A percentile compares a stretch with the other conserved stretches of the same genome.
These are phyloP conservation scores for Darksidea phi DNA, from an alignment of 495 filamentous ascomycete genomes.

Conservation along the genomic window DNA sequence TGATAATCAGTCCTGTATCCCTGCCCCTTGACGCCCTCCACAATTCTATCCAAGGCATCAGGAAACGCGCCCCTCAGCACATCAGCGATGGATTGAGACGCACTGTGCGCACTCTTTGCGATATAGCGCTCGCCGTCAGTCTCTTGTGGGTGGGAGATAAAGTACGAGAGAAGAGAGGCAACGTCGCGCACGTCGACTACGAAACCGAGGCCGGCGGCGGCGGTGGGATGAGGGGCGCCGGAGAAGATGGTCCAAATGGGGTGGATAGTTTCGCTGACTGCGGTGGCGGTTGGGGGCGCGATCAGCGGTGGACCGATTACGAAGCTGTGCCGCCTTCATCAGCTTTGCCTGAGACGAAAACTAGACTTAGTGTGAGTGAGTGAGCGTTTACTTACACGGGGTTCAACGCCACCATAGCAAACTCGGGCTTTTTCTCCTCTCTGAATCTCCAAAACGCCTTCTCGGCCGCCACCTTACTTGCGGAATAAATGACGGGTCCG, in stretches of 20 bases:
- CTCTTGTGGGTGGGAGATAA: slow-evolving; percentile 16
- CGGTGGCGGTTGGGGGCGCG: neutral
- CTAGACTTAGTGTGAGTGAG: neutral
- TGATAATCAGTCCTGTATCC: slow-evolving; percentile 24
- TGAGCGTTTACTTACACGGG: slow-evolving; percentile 15
- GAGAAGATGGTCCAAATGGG: slow-evolving; percentile 23
- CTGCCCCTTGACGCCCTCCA: slow-evolving; percentile 18
- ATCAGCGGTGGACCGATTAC: slow-evolving; percentile 21
- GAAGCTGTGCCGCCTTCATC: slow-evolving; percentile 5
- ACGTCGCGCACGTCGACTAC: slow-evolving; percentile 31
- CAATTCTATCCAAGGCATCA: slow-evolving; percentile 18
- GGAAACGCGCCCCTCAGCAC: slow-evolving; percentile 25
- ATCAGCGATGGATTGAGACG: slow-evolving; percentile 25
- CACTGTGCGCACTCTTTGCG: neutral
- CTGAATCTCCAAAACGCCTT: slow-evolving; percentile 27
- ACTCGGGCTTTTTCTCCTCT: slow-evolving; percentile 15
- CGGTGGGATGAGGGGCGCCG: neutral
- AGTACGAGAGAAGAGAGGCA: slow-evolving; percentile 8
- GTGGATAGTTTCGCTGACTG: slow-evolving; percentile 7
- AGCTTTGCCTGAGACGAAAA: neutral
- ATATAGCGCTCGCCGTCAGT: slow-evolving; percentile 31
- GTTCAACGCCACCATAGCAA: slow-evolving; percentile 23
- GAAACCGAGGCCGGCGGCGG: neutral
- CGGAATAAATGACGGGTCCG: slow-evolving; percentile 22
- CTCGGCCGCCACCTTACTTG: slow-evolving; percentile 24